Base-by-base conservation (phyloP, 2,329 filamentous ascomycete genomes). In the Tolypocladium ophioglossoides region DNA sequence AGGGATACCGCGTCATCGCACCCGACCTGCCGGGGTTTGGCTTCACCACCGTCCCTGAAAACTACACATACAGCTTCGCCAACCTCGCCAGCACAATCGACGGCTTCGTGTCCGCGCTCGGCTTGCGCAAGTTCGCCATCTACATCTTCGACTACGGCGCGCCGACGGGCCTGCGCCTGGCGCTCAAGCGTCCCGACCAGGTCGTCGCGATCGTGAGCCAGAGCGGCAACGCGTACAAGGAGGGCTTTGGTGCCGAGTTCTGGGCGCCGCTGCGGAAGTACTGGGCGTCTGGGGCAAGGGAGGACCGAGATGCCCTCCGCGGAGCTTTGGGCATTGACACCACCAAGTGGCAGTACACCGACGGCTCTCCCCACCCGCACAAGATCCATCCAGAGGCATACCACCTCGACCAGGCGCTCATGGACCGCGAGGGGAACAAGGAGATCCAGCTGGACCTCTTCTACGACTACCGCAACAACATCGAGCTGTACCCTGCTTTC, bases 71-170 rank as follows among this genome's bases (percentile, higher is more conserved):
- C 69, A 80, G 73, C 16, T 84, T 85, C 58, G 75, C 71, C 49
- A 74, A 70, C 62, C 64, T 84, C 7, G 67, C 79, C 37, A 62
- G 54, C 7, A 78, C 75, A 1, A 68, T 80, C 38, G 68, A 67
- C 11, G 70, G 70, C 8, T 82, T 83, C 60, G 63, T 82, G 14
- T 69, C 74, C 38, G 68, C 70, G 1, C 66, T 84, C 10, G 56
- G 66, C 3, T 68, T 83, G 38, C 56, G 61, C 16, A 72, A 71
- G 35, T 83, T 77, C 65, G 73, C 76, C 16, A 65, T 82, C 32
- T 85, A 83, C 64, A 74, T 84, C 57, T 84, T 85, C 63, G 81
- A 85, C 69, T 84, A 84, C 62, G 82, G 82, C 51, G 78, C 80
- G 0, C 80, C 82, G 0, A 71, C 73, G 0, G 80, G 74, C 1